Base-by-base conservation (phyloP, 495 filamentous ascomycete genomes). In the Xanthoparmelia taractica region DNA sequence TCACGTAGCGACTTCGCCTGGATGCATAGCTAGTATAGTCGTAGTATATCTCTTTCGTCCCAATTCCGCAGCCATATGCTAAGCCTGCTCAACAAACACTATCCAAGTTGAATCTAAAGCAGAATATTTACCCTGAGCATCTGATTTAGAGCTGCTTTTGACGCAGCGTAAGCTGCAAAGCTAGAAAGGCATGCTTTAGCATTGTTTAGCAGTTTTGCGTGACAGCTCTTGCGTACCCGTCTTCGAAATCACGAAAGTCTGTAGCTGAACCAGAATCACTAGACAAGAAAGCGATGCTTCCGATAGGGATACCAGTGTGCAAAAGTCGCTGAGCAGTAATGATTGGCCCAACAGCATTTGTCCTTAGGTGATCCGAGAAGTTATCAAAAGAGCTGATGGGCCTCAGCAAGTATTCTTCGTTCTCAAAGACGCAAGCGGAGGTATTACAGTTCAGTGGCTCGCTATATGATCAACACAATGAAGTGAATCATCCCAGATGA, bases 141-240 rank as follows among this genome's bases (percentile, higher is more conserved):
- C 66, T 82, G 79, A 67, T 85, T 85, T 55, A 85, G 68, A 1
- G 82, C 82, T n/a, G 80, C 77, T 68, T 85, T 84, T 8, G 79
- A 81, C 0, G 80, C 80, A 10, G 78, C 76, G 68, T 84, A 85
- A 10, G 82, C 82, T 10, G 78, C 82, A 63, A 84, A 84, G 15
- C 73, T 72, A 47, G 8, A 36, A n/a, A 38, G 15, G 52, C 33
- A 27, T 56, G 18, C 36, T 47, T 57, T 23, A 59, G 48, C 41
- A 58, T 27, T n/a, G 13, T 29, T 8, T 11, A 29, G 18, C 34
- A 50, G 13, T 45, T 7, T 33, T 33, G 50, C 29, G 10, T 33
- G 27, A 33, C 17, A 33, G 7, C 6, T 33, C 27, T 54, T 54
- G 29, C 57, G 47, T 71, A 76, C 70, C 82, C 82, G 67, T 85